Conservation (phyloP, 2,329 filamentous ascomycete species). For the Pseudogymnoascus sp. region DNA sequence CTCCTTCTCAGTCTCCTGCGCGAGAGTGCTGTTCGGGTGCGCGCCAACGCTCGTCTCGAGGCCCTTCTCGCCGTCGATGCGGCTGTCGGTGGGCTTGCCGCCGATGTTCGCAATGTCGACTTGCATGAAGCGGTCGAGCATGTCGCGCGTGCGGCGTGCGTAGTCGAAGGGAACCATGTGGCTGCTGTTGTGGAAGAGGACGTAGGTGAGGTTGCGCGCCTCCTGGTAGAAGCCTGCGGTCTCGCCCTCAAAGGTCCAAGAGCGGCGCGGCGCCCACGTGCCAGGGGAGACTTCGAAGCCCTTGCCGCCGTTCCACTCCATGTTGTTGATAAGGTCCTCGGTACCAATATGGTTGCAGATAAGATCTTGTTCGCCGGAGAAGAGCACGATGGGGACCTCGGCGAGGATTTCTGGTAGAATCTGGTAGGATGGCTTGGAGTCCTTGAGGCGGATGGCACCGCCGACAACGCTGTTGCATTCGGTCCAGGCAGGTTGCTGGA, state of each 20-base stretch:
- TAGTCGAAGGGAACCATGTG: conserved; percentile 99
- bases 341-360: conserved; percentile 98
- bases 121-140: conserved; percentile 93
- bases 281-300: conserved; percentile 85
- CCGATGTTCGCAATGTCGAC: conserved; percentile 89
- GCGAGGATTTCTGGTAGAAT: conserved; percentile 72
- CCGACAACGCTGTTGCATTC: conserved; percentile 82
- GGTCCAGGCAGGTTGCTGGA: conserved; percentile 80
- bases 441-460: conserved; percentile 57
- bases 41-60: conserved; percentile 58
- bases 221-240: conserved; percentile 87
- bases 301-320: conserved; percentile 85
- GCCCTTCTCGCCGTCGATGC: conserved; percentile 62
- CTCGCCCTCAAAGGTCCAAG: conserved; percentile 91
- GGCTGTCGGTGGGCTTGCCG: conserved; percentile 57
- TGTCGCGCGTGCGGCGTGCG: conserved; percentile 78
- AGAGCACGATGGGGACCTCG: conserved; percentile 72
- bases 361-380: conserved; percentile 87
- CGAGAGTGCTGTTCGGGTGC: conserved; percentile 58
- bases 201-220: conserved; percentile 90
- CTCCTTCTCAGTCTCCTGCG: conserved; percentile 53
- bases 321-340: conserved; percentile 79
- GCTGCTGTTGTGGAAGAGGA: conserved; percentile 88
- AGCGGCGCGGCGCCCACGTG: conserved; percentile 81
- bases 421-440: conserved; percentile 64